These are phyloP conservation scores for Eutypella sp. DNA, from an alignment of 2,329 filamentous ascomycete genomes.

Conservation along the genomic window DNA sequence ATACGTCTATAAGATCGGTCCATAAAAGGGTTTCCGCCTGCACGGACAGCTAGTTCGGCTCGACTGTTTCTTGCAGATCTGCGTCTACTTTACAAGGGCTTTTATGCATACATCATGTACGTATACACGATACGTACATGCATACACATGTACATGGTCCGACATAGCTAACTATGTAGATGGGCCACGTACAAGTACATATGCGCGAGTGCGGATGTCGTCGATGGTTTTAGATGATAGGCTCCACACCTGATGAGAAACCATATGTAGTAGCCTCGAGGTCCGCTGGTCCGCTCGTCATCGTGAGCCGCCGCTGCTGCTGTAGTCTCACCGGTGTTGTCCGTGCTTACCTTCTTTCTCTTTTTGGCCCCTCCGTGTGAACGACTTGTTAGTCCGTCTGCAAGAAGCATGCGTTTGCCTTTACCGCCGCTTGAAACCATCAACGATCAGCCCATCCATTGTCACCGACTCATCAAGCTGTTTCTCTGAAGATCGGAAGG, in stretches of 20 bases:
- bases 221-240: no score
- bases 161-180: background rate
- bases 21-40: background rate
- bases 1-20: background rate
- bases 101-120: background rate
- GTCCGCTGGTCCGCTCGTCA: background rate
- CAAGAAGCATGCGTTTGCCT: background rate
- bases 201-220: no score
- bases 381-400: background rate
- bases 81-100: background rate
- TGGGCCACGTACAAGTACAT: background rate
- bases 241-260: background rate
- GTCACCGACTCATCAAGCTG: background rate
- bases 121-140: no score
- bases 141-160: background rate
- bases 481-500: background rate
- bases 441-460: background rate
- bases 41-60: background rate
- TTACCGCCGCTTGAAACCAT: background rate
- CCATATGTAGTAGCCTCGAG: no score
- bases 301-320: background rate
- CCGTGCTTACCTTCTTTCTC: background rate
- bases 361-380: background rate
- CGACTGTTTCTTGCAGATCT: background rate
- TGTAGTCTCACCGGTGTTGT: conserved; percentile 1